Conservation (phyloP, 441 rosid species). For the Gossypium lobatum region DNA sequence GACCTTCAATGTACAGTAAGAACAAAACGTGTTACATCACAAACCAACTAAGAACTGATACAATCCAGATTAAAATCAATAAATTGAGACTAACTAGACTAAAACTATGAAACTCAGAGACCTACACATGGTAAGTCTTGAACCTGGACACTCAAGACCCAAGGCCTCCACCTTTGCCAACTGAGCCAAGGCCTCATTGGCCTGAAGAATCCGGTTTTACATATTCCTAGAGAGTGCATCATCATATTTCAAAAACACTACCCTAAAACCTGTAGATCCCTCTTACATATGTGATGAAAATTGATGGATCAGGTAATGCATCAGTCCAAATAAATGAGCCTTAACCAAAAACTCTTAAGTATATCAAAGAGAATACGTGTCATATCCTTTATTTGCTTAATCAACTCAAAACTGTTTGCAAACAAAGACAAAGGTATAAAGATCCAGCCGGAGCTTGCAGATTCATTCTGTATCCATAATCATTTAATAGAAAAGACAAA, state of each 20-base stretch:
- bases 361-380: background rate
- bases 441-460: background rate
- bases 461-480: background rate
- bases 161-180: no score
- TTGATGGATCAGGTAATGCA: background rate
- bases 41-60: no score
- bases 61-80: no score
- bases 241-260: background rate
- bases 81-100: no score
- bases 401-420: background rate
- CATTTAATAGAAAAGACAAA: slow-evolving; percentile 8
- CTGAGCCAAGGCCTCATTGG: no score
- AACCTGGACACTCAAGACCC: no score
- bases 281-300: background rate
- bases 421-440: no score
- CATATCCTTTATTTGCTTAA: background rate
- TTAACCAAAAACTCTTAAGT: background rate
- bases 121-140: no score
- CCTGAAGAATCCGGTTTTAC: background rate
- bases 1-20: slow-evolving; percentile 25
- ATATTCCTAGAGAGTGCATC: background rate
- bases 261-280: background rate
- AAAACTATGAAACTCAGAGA: no score
- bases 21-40: background rate
- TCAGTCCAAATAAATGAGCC: background rate